Base-by-base conservation (phyloP, 495 filamentous ascomycete genomes). In the Echria macrotheca region DNA sequence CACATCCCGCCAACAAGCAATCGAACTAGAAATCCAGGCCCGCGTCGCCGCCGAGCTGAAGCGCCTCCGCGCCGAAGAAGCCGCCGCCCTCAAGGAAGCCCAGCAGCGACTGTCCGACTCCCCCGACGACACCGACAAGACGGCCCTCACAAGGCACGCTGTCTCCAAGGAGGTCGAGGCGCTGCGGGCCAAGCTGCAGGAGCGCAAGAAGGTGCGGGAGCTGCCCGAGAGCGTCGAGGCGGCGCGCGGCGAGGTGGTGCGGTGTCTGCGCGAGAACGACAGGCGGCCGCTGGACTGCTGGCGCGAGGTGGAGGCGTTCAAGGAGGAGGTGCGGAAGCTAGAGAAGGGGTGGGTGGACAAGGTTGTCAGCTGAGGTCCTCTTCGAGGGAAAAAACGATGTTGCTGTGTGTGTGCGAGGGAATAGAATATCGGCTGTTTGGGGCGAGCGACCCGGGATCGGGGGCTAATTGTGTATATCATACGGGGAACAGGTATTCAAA, bases 231-330 rank as follows among this genome's bases (percentile, higher is more conserved):
- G 69, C 39, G 78, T 96, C 22, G 78, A 85, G 64, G 75, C 74
- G 65, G 90, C 94, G 28, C 85, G 84, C 62, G 70, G 77, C 49
- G 78, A 84, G 52, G 84, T 98, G 40, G 80, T 93, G 52, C 76
- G 78, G 38, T 98, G 93, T 67, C 72, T 98, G 73, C 71, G 84
- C 55, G 74, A 82, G 61, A 85, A 96, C 70, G 91, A 97, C 60
- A 73, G 90, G 43, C 77, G 89, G 68, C 94, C 93, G 63, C 68
- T 98, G 64, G 84, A 97, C 75, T 98, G 93, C 76, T 97, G 88
- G 85, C 77, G 81, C 67, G 94, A 98, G 77, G 91, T 97, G 15
- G 86, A 89, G 68, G 75, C 70, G 23, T 98, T 98, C 59, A 93
- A 86, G 77, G 75, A 75, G 56, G 89, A 94, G 73, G 90, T 96